phyloP scores from a whole-genome alignment of 345 rosid genomes.

The Lumnitzera racemosa region DNA sequence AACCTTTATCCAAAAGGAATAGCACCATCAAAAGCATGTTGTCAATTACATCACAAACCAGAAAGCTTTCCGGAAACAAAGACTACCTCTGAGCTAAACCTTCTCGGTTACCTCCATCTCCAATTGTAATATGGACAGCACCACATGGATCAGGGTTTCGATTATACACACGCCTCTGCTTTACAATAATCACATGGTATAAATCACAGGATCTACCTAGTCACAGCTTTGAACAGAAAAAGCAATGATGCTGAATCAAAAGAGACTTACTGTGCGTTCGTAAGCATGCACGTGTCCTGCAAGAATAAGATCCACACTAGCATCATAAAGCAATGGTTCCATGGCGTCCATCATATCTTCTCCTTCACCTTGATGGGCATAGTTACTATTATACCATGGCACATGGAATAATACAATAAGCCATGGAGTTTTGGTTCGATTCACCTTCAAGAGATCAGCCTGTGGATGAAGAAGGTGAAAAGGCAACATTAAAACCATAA shows the following conservation, averaged over 20 bases:
- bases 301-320: slow-evolving; percentile 64
- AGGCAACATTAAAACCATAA: not conserved
- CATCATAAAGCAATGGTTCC: slow-evolving; percentile 83
- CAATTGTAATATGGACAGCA: slow-evolving; percentile 74
- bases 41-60: not conserved
- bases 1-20: not conserved
- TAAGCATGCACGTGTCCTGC: slow-evolving; percentile 98
- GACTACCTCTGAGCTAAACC: slow-evolving; percentile 75
- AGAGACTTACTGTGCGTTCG: slow-evolving; percentile 64
- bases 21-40: not conserved
- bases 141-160: slow-evolving; percentile 72
- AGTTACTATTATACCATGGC: slow-evolving; percentile 94
- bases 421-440: slow-evolving; percentile 84
- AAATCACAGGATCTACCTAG: not conserved
- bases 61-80: not conserved
- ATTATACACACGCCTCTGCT: slow-evolving; percentile 61
- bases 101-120: slow-evolving; percentile 95
- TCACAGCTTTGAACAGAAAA: not conserved
- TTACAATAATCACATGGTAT: slow-evolving; percentile 12
- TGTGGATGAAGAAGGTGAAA: slow-evolving; percentile 14
- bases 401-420: slow-evolving; percentile 69
- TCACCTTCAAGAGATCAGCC: slow-evolving; percentile 79
- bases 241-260: not conserved
- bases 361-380: slow-evolving; percentile 84
- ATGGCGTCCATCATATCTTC: slow-evolving; percentile 68